A percentile compares a stretch with the other conserved stretches of the same genome.
phyloP scores from a whole-genome alignment of 2,329 filamentous ascomycete genomes.

The Fusarium sp. region DNA sequence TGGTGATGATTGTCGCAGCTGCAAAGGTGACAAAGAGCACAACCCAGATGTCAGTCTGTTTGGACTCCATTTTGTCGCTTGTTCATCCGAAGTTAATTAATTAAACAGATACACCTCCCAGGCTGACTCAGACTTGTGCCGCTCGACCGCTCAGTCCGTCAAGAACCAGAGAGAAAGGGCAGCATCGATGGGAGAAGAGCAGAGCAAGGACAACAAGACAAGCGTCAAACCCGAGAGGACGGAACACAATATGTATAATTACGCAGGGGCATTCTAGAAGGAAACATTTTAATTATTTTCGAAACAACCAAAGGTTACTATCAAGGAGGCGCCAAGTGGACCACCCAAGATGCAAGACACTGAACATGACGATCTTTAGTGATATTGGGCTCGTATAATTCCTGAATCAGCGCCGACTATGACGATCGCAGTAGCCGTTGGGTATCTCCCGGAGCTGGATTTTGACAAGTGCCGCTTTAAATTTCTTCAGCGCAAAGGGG shows the following conservation, averaged over 20 bases:
- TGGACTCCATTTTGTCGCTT: slow-evolving; percentile 20
- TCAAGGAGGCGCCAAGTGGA: background rate
- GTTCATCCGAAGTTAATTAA: background rate
- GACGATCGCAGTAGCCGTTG: background rate
- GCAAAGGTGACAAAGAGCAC: slow-evolving; percentile 38
- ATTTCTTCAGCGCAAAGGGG: background rate
- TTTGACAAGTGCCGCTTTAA: background rate
- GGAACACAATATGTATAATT: slow-evolving; percentile 27
- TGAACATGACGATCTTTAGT: background rate
- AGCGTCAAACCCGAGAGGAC: slow-evolving; percentile 18
- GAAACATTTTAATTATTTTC: slow-evolving; percentile 11
- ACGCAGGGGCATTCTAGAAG: background rate
- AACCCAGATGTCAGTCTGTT: slow-evolving; percentile 33
- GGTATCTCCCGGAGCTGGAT: background rate
- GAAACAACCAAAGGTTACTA: slow-evolving; percentile 1
- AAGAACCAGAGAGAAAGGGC: slow-evolving; percentile 14
- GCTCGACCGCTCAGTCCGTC: slow-evolving; percentile 9
- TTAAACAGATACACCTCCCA: background rate
- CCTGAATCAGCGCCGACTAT: background rate
- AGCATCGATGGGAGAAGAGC: background rate
- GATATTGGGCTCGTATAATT: background rate
- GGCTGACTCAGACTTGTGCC: background rate
- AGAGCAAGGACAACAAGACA: slow-evolving; percentile 1
- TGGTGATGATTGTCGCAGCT: slow-evolving; percentile 35
- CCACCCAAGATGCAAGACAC: background rate